phyloP scores from a whole-genome alignment of 768 basidiomycete species.

The Tubosaeta sp. region DNA sequence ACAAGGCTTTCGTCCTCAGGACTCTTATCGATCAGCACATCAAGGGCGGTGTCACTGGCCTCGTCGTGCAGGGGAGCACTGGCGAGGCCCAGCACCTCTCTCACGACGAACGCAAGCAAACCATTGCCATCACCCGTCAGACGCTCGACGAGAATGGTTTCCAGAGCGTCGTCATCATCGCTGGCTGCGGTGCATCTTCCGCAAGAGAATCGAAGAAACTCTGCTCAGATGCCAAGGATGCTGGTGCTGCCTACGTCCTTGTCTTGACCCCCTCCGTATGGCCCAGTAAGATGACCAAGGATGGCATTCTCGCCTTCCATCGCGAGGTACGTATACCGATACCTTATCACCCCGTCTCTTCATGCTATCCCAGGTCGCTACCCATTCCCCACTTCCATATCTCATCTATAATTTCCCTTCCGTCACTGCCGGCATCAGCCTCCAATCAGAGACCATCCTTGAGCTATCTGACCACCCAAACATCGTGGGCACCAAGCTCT shows the following conservation, averaged over 20 bases:
- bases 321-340: background rate
- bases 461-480: background rate
- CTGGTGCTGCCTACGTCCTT: background rate
- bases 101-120: conserved; percentile 61
- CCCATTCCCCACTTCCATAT: background rate
- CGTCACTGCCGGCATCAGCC: background rate
- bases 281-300: background rate
- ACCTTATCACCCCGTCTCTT: background rate
- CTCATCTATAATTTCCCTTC: background rate
- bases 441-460: background rate
- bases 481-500: background rate
- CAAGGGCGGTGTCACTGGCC: conserved; percentile 69
- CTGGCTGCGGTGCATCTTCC: background rate
- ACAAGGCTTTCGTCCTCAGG: background rate
- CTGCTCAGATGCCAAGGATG: background rate
- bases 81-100: conserved; percentile 77
- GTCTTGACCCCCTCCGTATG: background rate
- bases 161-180: background rate
- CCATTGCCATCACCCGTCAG: conserved; percentile 57
- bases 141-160: background rate
- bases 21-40: background rate
- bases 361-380: background rate
- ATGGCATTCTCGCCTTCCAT: background rate
- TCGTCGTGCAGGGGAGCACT: conserved; percentile 70
- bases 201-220: background rate